Base-by-base conservation (phyloP, 805 yeast genomes). In the Candida germanica region DNA sequence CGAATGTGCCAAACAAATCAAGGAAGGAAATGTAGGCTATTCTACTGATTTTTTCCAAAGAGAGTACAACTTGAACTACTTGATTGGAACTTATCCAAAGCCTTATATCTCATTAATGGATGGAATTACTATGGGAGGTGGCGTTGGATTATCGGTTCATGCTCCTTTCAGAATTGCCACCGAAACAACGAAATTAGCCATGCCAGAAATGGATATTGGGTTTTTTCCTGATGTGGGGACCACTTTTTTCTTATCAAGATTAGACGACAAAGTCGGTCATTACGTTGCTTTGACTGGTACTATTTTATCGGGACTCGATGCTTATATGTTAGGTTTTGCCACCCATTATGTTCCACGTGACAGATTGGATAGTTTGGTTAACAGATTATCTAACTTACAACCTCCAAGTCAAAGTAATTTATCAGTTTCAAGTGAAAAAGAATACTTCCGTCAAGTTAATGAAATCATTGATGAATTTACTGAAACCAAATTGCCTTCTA, bases 141-240 rank as follows among this genome's bases (percentile, higher is more conserved):
- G 98, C 49, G 95, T 88, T 29, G 98, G 98, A 4, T 66, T 93
- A 29, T 73, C 91, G 0, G 83, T 87, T 27, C 98, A 93, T 61
- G 82, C 87, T 9, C 91, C 96, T 3, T 91, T 91, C 70, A 78
- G 98, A 54, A 67, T 93, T 25, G 95, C 94, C n/a, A 85, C 96
- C 27, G 97, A 91, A 51, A 75, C 77, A 50, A 89, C 98, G 8
- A 74, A 81, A 56, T 75, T 88, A 65, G 96, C 98, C 43, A 93
- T 93, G 98, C 98, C 98, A 6, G 98, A 93, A 63, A 84, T 94
- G 72, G 88, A 86, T 53, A 93, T 93, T 58, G 98, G 98, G 1
- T 87, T 87, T 60, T 85, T 87, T 64, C 95, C 95, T 14, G 98
- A 93, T 59, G 98, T 93, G 9, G 98, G 97, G 29, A 82, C 94